Base-by-base conservation (phyloP, 2,329 filamentous ascomycete genomes). In the Lizonia empirigonia region DNA sequence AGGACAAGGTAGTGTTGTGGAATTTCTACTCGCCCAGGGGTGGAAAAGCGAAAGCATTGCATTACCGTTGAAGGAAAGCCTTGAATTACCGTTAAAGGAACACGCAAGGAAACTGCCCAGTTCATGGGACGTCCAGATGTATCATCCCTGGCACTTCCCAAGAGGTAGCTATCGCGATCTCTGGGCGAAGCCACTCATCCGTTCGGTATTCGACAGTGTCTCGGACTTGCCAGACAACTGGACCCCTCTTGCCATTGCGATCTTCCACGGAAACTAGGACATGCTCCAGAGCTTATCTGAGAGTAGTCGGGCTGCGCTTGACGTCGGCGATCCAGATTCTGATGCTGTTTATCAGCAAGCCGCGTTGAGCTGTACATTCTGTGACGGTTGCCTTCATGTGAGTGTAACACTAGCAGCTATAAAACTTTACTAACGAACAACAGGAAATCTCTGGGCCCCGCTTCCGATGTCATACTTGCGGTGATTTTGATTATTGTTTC, bases 321-420 rank as follows among this genome's bases (percentile, higher is more conserved):
- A 16, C 13, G 8, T n/a, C 10, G 8, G 13, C 8, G 15, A 18
- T 9, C 6, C 7, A 2, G 15, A 19, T 18, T 7, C 15, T n/a
- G n/a, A n/a, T n/a, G n/a, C 9, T 16, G 7, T 10, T 3, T 10
- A 2, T 5, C 3, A 27, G 23, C n/a, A 9, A 7, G 22, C n/a
- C 20, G 16, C n/a, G 15, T 44, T 50, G 19, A 12, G 22, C 19
- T 19, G 42, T 30, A 23, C n/a, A 29, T 26, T 1, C 5, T 60
- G 54, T 22, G 29, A 51, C 19, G 44, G 47, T 23, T 60, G 52
- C 35, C 45, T 44, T 2, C 44, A 53, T 47, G 57, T 55, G 54
- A 44, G 57, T 58, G 2, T 4, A 24, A 6, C 48, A 9, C 32
- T 15, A 5, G 12, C 33, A 41, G 13, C 10, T 10, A 30, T 45